Conservation (phyloP, 1,284 basidiomycete genomes). For the Anthracocystis panici-leucophaei region DNA sequence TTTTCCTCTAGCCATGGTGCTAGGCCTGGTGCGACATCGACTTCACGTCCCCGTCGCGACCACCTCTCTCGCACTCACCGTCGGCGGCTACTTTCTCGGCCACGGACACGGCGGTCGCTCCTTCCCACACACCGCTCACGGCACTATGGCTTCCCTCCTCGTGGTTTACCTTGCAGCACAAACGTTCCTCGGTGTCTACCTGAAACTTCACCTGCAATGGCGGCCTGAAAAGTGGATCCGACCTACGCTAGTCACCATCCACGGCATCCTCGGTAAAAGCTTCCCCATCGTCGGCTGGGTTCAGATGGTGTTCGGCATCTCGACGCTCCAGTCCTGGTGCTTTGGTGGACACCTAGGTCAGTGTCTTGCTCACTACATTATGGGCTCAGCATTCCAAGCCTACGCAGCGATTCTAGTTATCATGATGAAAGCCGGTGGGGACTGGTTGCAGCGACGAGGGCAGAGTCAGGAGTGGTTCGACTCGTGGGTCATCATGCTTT, state of each 20-base stretch:
- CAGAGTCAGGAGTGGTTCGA: constrained; percentile 87
- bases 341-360: constrained; percentile 77
- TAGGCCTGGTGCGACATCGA: constrained; percentile 65
- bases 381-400: constrained; percentile 74
- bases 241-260: constrained; percentile 79
- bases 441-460: constrained; percentile 77
- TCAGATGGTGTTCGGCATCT: constrained; percentile 64
- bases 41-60: constrained; percentile 65
- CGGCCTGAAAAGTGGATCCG: constrained; percentile 78
- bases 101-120: constrained; percentile 62
- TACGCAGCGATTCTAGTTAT: constrained; percentile 88
- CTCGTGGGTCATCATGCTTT: constrained; percentile 86
- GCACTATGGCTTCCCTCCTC: constrained; percentile 60
- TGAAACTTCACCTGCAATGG: constrained; percentile 87
- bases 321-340: constrained; percentile 72
- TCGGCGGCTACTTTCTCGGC: constrained; percentile 64
- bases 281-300: constrained; percentile 85
- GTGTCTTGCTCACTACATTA: constrained; percentile 78
- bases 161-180: constrained; percentile 72
- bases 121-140: constrained; percentile 66
- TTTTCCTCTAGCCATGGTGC: constrained; percentile 66
- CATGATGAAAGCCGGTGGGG: constrained; percentile 83
- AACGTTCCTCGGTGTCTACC: constrained; percentile 82
- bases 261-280: constrained; percentile 84
- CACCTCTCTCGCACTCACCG: constrained; percentile 54